Evolutionary conservation across 176 grass and related monocot species (phyloP).

Genomic region (Aegilops longissima): DNA sequence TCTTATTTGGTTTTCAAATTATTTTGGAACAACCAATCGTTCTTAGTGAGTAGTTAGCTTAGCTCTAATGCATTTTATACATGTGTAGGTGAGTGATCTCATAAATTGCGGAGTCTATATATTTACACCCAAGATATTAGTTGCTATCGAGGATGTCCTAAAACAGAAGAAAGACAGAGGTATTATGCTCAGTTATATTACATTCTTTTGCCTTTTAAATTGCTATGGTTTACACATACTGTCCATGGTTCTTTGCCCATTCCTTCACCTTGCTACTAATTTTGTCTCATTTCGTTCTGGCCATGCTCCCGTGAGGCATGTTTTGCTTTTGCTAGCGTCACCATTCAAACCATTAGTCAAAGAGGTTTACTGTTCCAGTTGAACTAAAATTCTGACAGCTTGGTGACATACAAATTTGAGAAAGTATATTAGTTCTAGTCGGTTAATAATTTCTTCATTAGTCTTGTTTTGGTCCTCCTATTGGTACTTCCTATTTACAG

Average conservation of each 20-base stretch:
- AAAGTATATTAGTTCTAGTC: not conserved
- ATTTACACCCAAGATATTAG: slow-evolving; percentile 95
- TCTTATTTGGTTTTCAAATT: slow-evolving; percentile 2
- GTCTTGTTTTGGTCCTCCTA: not conserved
- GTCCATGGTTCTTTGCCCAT: not conserved
- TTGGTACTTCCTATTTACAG: slow-evolving; percentile 2
- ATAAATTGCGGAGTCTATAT: slow-evolving; percentile 99
- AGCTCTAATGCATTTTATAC: slow-evolving; percentile 26
- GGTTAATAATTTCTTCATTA: slow-evolving; percentile 11
- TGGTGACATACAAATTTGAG: not conserved
- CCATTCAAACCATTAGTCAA: not conserved
- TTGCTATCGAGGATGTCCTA: slow-evolving; percentile 82
- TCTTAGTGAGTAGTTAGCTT: not conserved
- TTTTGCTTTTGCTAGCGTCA: not conserved
- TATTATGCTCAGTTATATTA: slow-evolving; percentile 25
- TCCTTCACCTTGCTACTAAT: not conserved
- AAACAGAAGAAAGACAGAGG: slow-evolving; percentile 90
- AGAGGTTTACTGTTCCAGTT: not conserved
- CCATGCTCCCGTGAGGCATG: not conserved
- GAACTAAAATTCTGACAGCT: not conserved
- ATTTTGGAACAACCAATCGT: not conserved
- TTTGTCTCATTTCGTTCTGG: not conserved
- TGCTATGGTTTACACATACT: not conserved
- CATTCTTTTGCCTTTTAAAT: not conserved
- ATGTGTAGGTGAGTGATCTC: slow-evolving; percentile 88